phyloP scores from a whole-genome alignment of 768 basidiomycete genomes.

The Coprinopsis marcescibilis region DNA sequence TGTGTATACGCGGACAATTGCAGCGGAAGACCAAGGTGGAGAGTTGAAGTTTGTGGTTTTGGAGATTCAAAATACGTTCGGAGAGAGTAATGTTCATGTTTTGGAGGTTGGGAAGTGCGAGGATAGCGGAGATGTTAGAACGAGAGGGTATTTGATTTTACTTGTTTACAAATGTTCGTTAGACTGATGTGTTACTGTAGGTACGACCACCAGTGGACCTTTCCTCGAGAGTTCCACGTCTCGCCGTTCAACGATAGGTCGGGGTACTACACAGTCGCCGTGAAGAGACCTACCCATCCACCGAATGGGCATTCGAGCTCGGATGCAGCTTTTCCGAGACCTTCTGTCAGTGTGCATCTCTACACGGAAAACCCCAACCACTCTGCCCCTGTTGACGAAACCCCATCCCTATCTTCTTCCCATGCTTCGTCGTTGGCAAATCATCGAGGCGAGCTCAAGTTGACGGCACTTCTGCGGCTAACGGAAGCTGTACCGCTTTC shows the following conservation, averaged over 20 bases:
- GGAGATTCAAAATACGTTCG: slow-evolving; percentile 71
- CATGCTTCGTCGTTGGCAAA: no score
- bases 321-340: slow-evolving; percentile 16
- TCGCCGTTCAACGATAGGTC: slow-evolving; percentile 72
- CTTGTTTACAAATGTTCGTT: not conserved
- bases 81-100: slow-evolving; percentile 59
- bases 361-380: slow-evolving; percentile 18
- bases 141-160: slow-evolving; percentile 22
- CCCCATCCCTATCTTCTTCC: not conserved
- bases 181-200: slow-evolving; percentile 21
- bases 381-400: not conserved
- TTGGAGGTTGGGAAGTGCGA: slow-evolving; percentile 41
- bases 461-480: slow-evolving; percentile 45
- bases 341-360: slow-evolving; percentile 38
- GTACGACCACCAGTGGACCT: slow-evolving; percentile 60
- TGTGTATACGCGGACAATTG: slow-evolving; percentile 33
- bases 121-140: slow-evolving; percentile 23
- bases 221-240: slow-evolving; percentile 65
- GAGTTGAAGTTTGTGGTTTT: slow-evolving; percentile 2
- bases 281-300: slow-evolving; percentile 39
- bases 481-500: slow-evolving; percentile 29
- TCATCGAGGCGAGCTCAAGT: slow-evolving; percentile 36
- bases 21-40: not conserved
- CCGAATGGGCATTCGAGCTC: slow-evolving; percentile 9
- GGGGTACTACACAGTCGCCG: slow-evolving; percentile 56